phyloP scores from a whole-genome alignment of 2,329 filamentous ascomycete genomes.

The Colletotrichum sp. region DNA sequence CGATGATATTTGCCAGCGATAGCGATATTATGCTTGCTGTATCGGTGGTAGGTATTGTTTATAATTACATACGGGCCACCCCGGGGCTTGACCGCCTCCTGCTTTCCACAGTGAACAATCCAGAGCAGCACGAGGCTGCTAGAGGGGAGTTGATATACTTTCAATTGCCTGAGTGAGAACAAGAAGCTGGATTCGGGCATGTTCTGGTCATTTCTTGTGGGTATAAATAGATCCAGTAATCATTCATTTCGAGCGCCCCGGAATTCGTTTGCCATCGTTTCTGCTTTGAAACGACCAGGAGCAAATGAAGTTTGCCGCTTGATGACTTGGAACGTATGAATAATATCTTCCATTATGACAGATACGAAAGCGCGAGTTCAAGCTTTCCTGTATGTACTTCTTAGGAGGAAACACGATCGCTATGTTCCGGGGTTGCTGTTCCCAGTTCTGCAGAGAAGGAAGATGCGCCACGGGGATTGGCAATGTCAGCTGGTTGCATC shows the following conservation, averaged over 20 bases:
- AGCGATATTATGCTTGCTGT: not conserved
- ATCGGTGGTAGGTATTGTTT: not conserved
- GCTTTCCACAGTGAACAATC: not conserved
- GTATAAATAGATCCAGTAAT: accelerated
- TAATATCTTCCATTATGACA: accelerated
- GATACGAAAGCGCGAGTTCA: not conserved
- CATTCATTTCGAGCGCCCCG: not conserved
- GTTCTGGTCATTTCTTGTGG: accelerated
- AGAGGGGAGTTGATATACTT: not conserved
- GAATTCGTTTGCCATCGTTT: accelerated
- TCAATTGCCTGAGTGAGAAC: not conserved
- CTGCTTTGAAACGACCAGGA: accelerated
- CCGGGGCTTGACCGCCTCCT: not conserved
- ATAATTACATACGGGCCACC: not conserved
- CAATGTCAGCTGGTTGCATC: not conserved
- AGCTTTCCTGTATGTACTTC: accelerated
- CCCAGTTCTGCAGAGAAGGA: not conserved
- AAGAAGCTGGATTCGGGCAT: not conserved
- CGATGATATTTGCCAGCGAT: not conserved
- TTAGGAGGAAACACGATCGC: accelerated
- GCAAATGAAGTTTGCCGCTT: accelerated
- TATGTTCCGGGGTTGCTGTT: not conserved
- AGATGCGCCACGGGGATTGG: not conserved
- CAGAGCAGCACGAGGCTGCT: not conserved
- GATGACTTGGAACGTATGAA: not conserved